Conservation (phyloP, 441 rosid species). For the Viola pubescens region DNA sequence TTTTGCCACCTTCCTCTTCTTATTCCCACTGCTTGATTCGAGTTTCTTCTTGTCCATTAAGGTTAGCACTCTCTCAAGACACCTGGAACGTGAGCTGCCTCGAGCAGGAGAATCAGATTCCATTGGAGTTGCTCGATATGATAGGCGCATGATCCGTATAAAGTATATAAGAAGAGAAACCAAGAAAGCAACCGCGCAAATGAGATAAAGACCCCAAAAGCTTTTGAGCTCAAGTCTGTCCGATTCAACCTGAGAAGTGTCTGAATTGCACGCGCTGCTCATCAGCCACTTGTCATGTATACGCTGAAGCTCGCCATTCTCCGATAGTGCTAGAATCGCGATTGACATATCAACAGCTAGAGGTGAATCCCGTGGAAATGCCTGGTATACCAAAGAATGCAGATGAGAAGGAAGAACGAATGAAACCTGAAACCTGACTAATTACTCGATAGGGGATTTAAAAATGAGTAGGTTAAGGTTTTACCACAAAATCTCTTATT, state of each 20-base stretch:
- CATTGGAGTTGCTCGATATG: too few relatives aligned
- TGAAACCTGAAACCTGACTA: too few relatives aligned
- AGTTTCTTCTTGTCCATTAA: too few relatives aligned
- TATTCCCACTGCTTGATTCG: too few relatives aligned
- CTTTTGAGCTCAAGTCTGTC: conserved; percentile 32
- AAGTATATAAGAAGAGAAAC: conserved; percentile 25
- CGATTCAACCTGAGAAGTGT: background rate
- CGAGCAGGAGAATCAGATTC: too few relatives aligned
- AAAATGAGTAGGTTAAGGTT: too few relatives aligned
- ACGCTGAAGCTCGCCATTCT: conserved; percentile 35
- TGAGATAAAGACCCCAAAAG: conserved; percentile 34
- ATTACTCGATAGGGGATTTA: too few relatives aligned
- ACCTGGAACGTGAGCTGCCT: too few relatives aligned
- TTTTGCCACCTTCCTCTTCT: too few relatives aligned
- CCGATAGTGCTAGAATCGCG: conserved; percentile 35
- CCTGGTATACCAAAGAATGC: conserved; percentile 11
- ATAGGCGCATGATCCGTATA: conserved; percentile 6
- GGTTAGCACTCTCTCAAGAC: too few relatives aligned
- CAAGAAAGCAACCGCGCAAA: conserved; percentile 28
- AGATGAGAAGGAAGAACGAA: too few relatives aligned
- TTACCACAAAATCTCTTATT: too few relatives aligned
- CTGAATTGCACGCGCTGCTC: conserved; percentile 25
- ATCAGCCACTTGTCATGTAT: conserved; percentile 44
- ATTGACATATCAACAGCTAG: conserved; percentile 33
- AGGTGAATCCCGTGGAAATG: conserved; percentile 36